Base-by-base conservation (phyloP, 2,329 filamentous ascomycete species). In the Aspergillus niger region DNA sequence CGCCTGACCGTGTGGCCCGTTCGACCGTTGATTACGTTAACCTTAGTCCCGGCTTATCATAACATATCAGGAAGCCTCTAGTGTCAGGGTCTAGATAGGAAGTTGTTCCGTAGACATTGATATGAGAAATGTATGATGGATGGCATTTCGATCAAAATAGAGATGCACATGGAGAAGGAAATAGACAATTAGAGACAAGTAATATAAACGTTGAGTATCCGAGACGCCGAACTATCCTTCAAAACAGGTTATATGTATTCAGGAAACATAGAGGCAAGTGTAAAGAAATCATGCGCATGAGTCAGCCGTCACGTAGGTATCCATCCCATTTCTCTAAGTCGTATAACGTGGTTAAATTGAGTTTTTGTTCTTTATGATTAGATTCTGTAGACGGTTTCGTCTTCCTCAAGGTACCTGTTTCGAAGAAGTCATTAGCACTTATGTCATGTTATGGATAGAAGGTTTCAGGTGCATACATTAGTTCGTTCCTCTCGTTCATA, bases 401-500 rank as follows among this genome's bases (percentile, higher is more conserved):
- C 88, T 58, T 72, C 63, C 54, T 79, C 78, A 49, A 79, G 74
- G 68, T 76, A 81, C 77, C 77, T 80, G 57, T 52, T 48, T 36
- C 58, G 32, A 7, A 58, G 43, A 48, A 22, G 11, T 13, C n/a
- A 10, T 51, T 47, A 62, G 59, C 44, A 10, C 28, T 13, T 3
- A 22, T 8, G 13, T 38, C 22, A 28, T 51, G 51, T 50, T 30
- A 13, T 8, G 1, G 6, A 24, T 26, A 30, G 8, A 32, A 8
- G 7, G 22, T 24, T 56, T 15, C 39, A 15, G 24, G 87, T 22
- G 87, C 91, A 85, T 81, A 94, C 93, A 99, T 99, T 72, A 99
- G 88, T 80, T 94, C 89, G 76, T 97, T 97, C 69, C 84, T 82
- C 65, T 91, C 88, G 70, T 91, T 89, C 86, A 99, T 88, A 73